A percentile compares a stretch with the other conserved stretches of the same genome.
Conservation (phyloP, 768 basidiomycete species). For the Collybia mongolica region DNA sequence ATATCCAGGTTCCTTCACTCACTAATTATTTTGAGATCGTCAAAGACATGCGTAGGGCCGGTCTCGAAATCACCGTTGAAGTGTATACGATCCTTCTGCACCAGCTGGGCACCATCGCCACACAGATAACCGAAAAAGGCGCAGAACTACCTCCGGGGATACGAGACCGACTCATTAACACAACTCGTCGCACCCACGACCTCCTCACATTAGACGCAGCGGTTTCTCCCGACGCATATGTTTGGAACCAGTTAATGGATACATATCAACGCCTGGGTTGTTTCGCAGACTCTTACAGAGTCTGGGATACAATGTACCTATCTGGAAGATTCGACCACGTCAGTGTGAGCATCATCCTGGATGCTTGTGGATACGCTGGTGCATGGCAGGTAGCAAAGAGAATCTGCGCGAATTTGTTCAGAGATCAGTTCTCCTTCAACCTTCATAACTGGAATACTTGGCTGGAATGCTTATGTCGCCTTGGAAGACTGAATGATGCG, state of each 20-base stretch:
- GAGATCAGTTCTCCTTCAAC: slow-evolving; percentile 52
- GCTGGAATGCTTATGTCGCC: slow-evolving; percentile 83
- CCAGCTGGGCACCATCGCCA: slow-evolving; percentile 48
- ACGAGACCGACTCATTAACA: slow-evolving; percentile 35
- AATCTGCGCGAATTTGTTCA: slow-evolving; percentile 52
- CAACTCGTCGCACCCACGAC: slow-evolving; percentile 70
- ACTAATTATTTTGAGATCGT: slow-evolving; percentile 73
- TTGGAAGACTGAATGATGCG: slow-evolving; percentile 66
- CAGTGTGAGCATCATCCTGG: slow-evolving; percentile 81
- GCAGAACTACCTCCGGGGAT: slow-evolving; percentile 15
- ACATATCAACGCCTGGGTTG: slow-evolving; percentile 80
- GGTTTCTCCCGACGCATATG: slow-evolving; percentile 63
- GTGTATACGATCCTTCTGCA: slow-evolving; percentile 70
- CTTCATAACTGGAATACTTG: slow-evolving; percentile 77
- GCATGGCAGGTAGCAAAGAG: slow-evolving; percentile 49
- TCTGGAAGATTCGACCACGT: slow-evolving; percentile 56
- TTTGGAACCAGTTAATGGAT: slow-evolving; percentile 88
- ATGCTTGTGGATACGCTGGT: slow-evolving; percentile 72
- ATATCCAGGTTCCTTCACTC: slow-evolving; percentile 40
- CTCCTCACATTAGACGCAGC: slow-evolving; percentile 75
- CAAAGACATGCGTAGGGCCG: slow-evolving; percentile 73
- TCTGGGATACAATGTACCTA: slow-evolving; percentile 77
- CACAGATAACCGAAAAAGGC: slow-evolving; percentile 21
- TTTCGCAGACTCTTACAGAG: slow-evolving; percentile 66
- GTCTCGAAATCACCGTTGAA: slow-evolving; percentile 51